Conservation (phyloP, 306 rosid genomes). For the Nissolia schottii region DNA sequence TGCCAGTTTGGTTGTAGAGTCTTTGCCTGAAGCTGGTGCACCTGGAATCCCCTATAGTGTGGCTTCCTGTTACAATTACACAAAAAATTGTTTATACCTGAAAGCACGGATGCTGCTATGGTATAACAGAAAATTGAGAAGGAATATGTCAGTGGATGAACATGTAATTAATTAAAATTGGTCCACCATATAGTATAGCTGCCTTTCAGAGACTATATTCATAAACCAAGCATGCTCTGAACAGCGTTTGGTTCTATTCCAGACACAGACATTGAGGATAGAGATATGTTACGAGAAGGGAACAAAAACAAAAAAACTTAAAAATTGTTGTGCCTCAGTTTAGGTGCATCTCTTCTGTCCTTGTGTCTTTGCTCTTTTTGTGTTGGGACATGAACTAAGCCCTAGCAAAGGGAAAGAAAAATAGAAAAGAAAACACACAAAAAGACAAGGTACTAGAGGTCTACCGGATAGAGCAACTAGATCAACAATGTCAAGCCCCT, state of each 20-base stretch:
- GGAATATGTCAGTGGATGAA: background rate
- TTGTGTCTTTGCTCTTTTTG: no score
- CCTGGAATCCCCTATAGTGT: slow-evolving; percentile 80
- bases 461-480: slow-evolving; percentile 88
- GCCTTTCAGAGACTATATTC: background rate
- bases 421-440: no score
- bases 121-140: background rate
- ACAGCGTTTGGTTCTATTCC: no score
- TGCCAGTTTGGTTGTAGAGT: slow-evolving; percentile 86
- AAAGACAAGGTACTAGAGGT: background rate
- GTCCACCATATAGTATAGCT: background rate
- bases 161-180: background rate
- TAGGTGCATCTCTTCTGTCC: no score
- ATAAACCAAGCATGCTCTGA: background rate
- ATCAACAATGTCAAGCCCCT: slow-evolving; percentile 77
- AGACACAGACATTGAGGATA: no score
- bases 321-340: no score
- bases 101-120: background rate
- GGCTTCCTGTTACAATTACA: slow-evolving; percentile 56
- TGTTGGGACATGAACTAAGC: no score
- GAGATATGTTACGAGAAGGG: no score
- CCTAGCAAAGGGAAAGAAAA: no score
- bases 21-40: slow-evolving; percentile 96
- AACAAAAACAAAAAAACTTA: no score
- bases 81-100: background rate